Percentiles rank a stretch among this genome's conserved stretches.
Conservation (phyloP, 139 green algal species). For the Chlamydomonas sp. region DNA sequence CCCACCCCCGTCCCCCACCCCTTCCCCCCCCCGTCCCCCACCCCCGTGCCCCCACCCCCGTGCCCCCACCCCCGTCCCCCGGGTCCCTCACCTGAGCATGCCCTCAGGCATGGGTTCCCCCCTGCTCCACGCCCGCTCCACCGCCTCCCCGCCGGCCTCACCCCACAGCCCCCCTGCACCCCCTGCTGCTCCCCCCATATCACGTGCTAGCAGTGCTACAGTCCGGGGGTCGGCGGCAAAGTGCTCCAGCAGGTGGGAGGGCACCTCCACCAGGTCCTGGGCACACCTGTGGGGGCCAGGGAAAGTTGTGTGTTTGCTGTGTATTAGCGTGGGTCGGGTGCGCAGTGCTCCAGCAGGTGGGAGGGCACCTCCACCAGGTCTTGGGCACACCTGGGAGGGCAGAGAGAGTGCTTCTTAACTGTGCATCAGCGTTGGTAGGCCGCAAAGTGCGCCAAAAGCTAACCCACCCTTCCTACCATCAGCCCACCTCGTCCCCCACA, state of each 20-base stretch:
- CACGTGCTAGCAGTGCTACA: slow-evolving; percentile 49
- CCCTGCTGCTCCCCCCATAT: not conserved
- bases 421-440: too few species aligned
- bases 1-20: too few species aligned
- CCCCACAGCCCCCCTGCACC: not conserved
- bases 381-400: slow-evolving; percentile 63
- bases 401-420: not conserved
- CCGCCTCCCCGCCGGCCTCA: slow-evolving; percentile 1
- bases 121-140: slow-evolving; percentile 20
- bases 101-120: slow-evolving; percentile 20
- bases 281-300: slow-evolving; percentile 58
- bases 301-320: too few species aligned
- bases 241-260: slow-evolving; percentile 88
- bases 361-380: slow-evolving; percentile 92
- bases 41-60: too few species aligned
- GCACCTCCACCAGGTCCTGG: slow-evolving; percentile 90
- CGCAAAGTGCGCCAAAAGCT: not conserved
- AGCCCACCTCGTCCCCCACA: slow-evolving; percentile 40
- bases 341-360: slow-evolving; percentile 88
- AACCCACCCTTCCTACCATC: not conserved
- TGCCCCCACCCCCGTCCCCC: too few species aligned
- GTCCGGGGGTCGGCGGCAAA: slow-evolving; percentile 66
- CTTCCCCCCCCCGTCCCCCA: too few species aligned
- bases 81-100: not conserved
- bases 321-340: slow-evolving; percentile 44